Percentiles rank a stretch among this genome's conserved stretches.
These are phyloP conservation scores for Ascochyta lentis DNA, from an alignment of 2,329 filamentous ascomycete species.

Conservation along the genomic window DNA sequence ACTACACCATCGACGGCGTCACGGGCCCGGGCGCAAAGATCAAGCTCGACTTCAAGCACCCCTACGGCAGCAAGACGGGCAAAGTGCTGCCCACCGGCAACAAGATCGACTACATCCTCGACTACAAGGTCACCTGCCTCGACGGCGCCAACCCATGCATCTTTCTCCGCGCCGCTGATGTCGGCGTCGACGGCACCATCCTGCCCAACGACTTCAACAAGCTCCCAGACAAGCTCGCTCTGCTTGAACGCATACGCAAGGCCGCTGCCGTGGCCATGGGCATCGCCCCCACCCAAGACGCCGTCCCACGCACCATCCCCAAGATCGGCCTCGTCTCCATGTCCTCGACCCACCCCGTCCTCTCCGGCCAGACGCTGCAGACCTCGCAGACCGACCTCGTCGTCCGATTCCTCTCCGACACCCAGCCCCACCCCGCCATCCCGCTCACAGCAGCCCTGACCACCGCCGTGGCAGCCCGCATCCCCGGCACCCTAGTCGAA, in stretches of 20 bases:
- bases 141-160: constrained; percentile 70
- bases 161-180: constrained; percentile 63
- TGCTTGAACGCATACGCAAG: constrained; percentile 64
- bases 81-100: constrained; percentile 67
- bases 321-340: constrained; percentile 66
- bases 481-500: constrained; percentile 47
- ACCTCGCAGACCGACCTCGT: constrained; percentile 48
- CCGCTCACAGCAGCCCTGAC: constrained; percentile 54
- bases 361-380: constrained; percentile 49
- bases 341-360: constrained; percentile 46
- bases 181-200: constrained; percentile 59
- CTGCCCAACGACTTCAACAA: constrained; percentile 62
- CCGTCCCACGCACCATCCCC: constrained; percentile 64
- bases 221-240: constrained; percentile 56
- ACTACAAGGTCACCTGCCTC: constrained; percentile 62
- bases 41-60: constrained; percentile 66
- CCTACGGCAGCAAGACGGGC: constrained; percentile 69
- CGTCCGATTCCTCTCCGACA: constrained; percentile 53
- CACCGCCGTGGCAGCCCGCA: constrained; percentile 50
- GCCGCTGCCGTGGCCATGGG: constrained; percentile 68
- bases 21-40: constrained; percentile 64
- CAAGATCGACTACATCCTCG: constrained; percentile 58
- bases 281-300: constrained; percentile 54
- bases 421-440: constrained; percentile 53
- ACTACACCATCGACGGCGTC: constrained; percentile 70